Conservation (phyloP, 2,329 filamentous ascomycete species). For the Colletotrichum sojae region DNA sequence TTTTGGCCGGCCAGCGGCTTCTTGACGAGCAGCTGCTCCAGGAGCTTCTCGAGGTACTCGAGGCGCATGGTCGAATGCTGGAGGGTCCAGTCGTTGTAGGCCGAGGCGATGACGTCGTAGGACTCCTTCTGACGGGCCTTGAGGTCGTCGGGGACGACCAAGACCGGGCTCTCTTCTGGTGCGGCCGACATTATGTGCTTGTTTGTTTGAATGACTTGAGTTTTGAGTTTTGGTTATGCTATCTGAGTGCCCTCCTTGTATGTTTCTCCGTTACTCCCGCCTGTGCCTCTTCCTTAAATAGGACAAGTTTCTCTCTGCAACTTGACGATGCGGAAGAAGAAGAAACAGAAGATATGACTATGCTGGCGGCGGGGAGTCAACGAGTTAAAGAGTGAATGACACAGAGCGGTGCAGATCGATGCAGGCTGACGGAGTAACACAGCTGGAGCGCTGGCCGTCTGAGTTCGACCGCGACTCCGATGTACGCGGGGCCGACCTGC, state of each 20-base stretch:
- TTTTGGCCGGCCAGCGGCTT: slow-evolving; percentile 27
- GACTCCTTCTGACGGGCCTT: slow-evolving; percentile 56
- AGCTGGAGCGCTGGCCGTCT: no score
- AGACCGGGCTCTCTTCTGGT: slow-evolving; percentile 11
- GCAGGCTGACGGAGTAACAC: no score
- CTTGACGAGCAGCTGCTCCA: slow-evolving; percentile 44
- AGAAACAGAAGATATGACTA: background rate
- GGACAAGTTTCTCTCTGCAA: background rate
- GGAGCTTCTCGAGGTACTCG: slow-evolving; percentile 52
- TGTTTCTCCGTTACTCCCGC: background rate
- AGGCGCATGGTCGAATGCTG: slow-evolving; percentile 50
- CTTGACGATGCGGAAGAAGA: background rate
- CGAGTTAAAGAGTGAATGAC: no score
- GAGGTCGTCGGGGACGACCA: slow-evolving; percentile 44
- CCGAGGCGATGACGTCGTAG: slow-evolving; percentile 56
- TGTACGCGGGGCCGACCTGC: background rate
- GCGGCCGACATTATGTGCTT: slow-evolving; percentile 17
- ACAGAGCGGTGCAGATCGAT: background rate
- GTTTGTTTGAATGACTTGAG: slow-evolving; percentile 1
- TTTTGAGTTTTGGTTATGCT: slow-evolving; percentile 3
- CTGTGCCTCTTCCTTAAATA: background rate
- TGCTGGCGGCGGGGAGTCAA: no score
- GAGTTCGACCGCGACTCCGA: no score
- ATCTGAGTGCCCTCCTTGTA: background rate
- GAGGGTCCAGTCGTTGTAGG: slow-evolving; percentile 58